Evolutionary conservation across 2,329 filamentous ascomycete species (phyloP).

Genomic region (Claviceps arundinis): DNA sequence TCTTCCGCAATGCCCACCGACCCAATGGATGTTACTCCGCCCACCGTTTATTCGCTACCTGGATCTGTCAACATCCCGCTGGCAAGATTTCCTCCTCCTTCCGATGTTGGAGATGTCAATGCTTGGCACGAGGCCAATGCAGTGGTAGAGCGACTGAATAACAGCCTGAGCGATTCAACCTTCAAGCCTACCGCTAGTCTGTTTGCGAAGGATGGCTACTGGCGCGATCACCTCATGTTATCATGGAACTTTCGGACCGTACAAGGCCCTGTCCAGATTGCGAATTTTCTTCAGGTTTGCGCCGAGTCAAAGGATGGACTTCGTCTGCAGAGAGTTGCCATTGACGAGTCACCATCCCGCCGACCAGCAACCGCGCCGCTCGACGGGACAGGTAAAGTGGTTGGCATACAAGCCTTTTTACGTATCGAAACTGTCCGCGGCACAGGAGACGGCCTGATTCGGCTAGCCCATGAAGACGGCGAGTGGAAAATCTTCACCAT

Average conservation of each 20-base stretch:
- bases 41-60: constrained; percentile 14
- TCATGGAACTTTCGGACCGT: constrained; percentile 43
- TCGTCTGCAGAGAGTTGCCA: constrained; percentile 27
- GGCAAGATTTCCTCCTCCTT: constrained; percentile 26
- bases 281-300: constrained; percentile 22
- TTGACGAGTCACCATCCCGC: constrained; percentile 32
- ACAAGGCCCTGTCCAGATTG: constrained; percentile 27
- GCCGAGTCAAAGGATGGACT: constrained; percentile 22
- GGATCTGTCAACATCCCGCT: constrained; percentile 42
- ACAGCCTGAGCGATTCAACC: constrained; percentile 22
- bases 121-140: constrained; percentile 23
- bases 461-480: constrained; percentile 30
- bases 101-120: constrained; percentile 18
- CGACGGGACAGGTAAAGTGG: constrained; percentile 33
- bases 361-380: constrained; percentile 31
- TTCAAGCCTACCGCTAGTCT: constrained; percentile 20
- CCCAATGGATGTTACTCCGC: background rate
- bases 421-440: constrained; percentile 40
- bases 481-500: constrained; percentile 51
- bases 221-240: constrained; percentile 44
- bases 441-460: constrained; percentile 39
- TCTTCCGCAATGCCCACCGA: background rate
- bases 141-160: constrained; percentile 28
- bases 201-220: constrained; percentile 35
- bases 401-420: constrained; percentile 44